Base-by-base conservation (phyloP, 257 asterid species). In the Ophiorrhiza pumila region DNA sequence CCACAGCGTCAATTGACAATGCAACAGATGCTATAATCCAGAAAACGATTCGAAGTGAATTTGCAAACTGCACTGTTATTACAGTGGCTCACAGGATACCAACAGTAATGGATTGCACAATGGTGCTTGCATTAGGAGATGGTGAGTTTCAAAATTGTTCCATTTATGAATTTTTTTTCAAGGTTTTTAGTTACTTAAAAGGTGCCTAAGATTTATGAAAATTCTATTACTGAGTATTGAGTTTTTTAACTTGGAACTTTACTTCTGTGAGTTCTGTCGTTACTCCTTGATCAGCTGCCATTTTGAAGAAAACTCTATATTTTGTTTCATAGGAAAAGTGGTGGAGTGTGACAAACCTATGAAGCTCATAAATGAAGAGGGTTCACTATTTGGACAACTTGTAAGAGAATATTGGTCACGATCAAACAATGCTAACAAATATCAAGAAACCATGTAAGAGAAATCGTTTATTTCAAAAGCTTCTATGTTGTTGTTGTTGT, bases 21-120 rank as follows among this genome's bases (percentile, higher is more conserved):
- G 59, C 81, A 29, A 82, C 86, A 25, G 83, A 82, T 55, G 72
- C 76, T 8, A 27, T 73, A 4, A 61, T 82, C 17, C 83, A 82
- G n/a, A 79, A 76, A 65, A 76, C 81, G 0, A 76, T 79, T 15
- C 49, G 73, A 32, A 59, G 65, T 42, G 81, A 82, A 50, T 82
- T 79, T 69, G 71, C 65, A 7, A 77, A 82, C 14, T 75, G 81
- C 49, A 82, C 86, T 13, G 83, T 79, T 0, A 79, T 82, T 37
- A 82, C 86, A 68, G 81, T 82, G 3, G 83, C 86, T 27, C 86
- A 82, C 55, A 64, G 86, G 59, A 79, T 82, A 22, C 86, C 86
- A 35, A 82, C 83, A 18, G 86, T 82, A 1, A 79, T 82, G 83
- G 79, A 82, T 29, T 75, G 81, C 74, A 79, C 79, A 2, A 79